A percentile compares a stretch with the other conserved stretches of the same genome.
phyloP scores from a whole-genome alignment of 768 basidiomycete species.

The Hericium coralloides region DNA sequence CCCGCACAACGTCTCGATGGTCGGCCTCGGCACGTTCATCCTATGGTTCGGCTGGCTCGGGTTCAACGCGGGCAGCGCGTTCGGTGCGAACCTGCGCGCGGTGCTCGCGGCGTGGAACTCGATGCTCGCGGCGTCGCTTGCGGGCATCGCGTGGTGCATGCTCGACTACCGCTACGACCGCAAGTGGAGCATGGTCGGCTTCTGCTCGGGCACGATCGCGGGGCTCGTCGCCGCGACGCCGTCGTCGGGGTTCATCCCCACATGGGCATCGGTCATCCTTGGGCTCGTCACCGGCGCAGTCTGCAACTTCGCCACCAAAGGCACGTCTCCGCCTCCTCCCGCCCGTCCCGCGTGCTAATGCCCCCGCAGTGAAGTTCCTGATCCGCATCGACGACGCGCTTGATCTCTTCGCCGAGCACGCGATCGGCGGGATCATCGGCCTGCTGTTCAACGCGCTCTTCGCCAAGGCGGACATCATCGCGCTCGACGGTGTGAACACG shows the following conservation, averaged over 20 bases:
- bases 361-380: conserved; percentile 50
- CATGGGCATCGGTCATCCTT: conserved; percentile 70
- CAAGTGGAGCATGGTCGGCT: conserved; percentile 85
- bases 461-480: conserved; percentile 71
- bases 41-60: conserved; percentile 97
- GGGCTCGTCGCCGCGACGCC: conserved; percentile 88
- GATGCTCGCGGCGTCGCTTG: conserved; percentile 77
- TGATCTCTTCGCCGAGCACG: conserved; percentile 90
- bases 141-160: conserved; percentile 75
- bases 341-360: conserved; percentile 7
- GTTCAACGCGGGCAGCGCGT: conserved; percentile 87
- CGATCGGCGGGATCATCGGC: conserved; percentile 74
- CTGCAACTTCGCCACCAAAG: conserved; percentile 80
- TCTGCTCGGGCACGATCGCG: conserved; percentile 87
- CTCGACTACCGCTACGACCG: conserved; percentile 73
- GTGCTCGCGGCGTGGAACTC: conserved; percentile 84
- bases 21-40: conserved; percentile 77
- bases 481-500: conserved; percentile 63
- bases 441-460: conserved; percentile 81
- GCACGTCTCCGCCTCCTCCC: conserved; percentile 29
- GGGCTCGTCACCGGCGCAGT: conserved; percentile 64
- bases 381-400: conserved; percentile 79
- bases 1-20: conserved; percentile 81
- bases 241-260: conserved; percentile 70
- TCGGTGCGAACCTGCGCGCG: conserved; percentile 81